Conservation (phyloP, 345 rosid species). For the Jatropha curcas region DNA sequence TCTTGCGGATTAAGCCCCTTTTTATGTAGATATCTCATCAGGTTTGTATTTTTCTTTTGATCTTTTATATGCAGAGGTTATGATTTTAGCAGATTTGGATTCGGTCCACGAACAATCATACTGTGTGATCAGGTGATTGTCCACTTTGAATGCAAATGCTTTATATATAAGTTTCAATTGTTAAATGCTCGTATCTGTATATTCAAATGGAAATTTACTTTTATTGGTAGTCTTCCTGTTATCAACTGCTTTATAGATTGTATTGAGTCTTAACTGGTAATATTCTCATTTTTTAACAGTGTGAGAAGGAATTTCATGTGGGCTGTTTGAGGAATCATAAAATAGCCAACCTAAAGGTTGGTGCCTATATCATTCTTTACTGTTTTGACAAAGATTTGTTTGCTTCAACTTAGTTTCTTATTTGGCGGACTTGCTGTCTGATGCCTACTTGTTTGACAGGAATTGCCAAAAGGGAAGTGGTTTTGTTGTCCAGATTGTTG, state of each 20-base stretch:
- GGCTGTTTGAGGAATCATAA: slow-evolving; percentile 86
- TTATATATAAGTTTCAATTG: neutral
- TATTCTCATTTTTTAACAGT: slow-evolving; percentile 35
- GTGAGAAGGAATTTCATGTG: slow-evolving; percentile 94
- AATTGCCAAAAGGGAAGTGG: slow-evolving; percentile 87
- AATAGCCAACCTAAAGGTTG: slow-evolving; percentile 78
- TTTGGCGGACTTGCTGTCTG: neutral
- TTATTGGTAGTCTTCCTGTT: neutral
- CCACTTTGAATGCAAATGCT: slow-evolving; percentile 11
- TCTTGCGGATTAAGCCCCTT: neutral
- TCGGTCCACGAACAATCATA: slow-evolving; percentile 79
- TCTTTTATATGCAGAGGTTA: slow-evolving; percentile 55
- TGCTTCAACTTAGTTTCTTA: neutral
- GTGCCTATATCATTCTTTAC: neutral
- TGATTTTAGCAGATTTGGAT: slow-evolving; percentile 65
- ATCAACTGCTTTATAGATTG: neutral
- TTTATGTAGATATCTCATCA: neutral
- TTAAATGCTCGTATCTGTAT: neutral
- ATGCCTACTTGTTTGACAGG: slow-evolving; percentile 50
- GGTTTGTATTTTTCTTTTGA: neutral
- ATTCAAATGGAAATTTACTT: neutral
- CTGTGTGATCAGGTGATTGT: slow-evolving; percentile 83
- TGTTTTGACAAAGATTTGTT: neutral
- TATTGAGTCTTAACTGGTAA: neutral
- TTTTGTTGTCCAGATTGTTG: slow-evolving; percentile 67